Evolutionary conservation across 164 flowering plant species (phyloP), one percentile per base, ranked within the genome.

Genomic region (Pachysandra terminalis): DNA sequence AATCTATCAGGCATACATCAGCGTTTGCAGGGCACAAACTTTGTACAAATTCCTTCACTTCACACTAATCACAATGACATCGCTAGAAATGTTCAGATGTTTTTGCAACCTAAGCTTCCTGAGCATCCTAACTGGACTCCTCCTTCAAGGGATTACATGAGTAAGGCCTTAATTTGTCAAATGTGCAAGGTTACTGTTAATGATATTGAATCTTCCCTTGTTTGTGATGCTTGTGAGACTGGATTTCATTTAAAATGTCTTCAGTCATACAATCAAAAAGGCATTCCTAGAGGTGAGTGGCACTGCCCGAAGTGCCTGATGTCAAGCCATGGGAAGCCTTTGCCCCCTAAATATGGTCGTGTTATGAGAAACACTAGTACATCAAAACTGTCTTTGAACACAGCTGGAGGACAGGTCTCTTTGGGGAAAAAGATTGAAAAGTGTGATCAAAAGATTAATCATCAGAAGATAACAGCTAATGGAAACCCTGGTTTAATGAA

Each of bases 301-400:
- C n/a, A n/a, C n/a, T n/a, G n/a, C n/a, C 76, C 80, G 19, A 88
- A 73, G 77, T 95, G 99, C 74, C 63, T 90, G 79, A 37, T 74
- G 5, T 59, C 81, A 69, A 90, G 84, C 81, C 72, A 80, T 70
- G 99, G 99, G 65, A 90, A 88, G 76, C 90, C 95, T n/a, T n/a
- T n/a, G n/a, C n/a, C n/a, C n/a, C n/a, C n/a, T n/a, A n/a, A n/a
- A n/a, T n/a, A n/a, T n/a, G n/a, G n/a, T n/a, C n/a, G n/a, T n/a
- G n/a, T n/a, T n/a, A n/a, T n/a, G n/a, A n/a, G n/a, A n/a, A n/a
- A 81, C 64, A 63, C 62, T 28, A 74, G 48, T 70, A 56, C 77
- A 37, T 58, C 81, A 26, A 92, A 82, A 76, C 74, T 67, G 27
- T 60, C 87, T 56, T 67, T 83, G 3, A 81, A 28, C 64, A 45